Conservation (phyloP, 1,139 yeast genomes). For the Suhomyces maxii region DNA sequence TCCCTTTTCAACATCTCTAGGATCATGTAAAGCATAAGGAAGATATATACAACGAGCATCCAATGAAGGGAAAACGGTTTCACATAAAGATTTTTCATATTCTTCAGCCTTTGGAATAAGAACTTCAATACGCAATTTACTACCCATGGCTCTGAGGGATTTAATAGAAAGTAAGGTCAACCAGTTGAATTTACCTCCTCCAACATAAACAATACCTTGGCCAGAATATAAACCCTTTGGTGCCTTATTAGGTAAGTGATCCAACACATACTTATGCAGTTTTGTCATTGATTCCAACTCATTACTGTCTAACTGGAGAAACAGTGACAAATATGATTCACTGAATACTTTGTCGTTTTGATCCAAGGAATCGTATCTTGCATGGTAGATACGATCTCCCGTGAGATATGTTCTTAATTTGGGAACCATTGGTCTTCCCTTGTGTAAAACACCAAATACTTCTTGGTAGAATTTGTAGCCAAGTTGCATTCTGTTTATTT, state of each 20-base stretch:
- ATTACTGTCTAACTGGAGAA: constrained; percentile 50
- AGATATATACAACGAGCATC: constrained; percentile 70
- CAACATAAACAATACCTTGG: constrained; percentile 77
- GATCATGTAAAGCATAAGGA: constrained; percentile 54
- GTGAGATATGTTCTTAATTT: constrained; percentile 36
- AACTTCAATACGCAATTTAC: constrained; percentile 72
- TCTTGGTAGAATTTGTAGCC: constrained; percentile 28
- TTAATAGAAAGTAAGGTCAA: constrained; percentile 65
- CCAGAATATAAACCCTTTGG: constrained; percentile 59
- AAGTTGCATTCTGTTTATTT: constrained; percentile 9
- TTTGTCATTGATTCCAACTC: constrained; percentile 48
- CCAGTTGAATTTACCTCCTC: constrained; percentile 80
- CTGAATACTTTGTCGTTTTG: constrained; percentile 27
- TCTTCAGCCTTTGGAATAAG: constrained; percentile 69
- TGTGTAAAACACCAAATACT: constrained; percentile 37
- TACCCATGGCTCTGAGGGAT: constrained; percentile 62
- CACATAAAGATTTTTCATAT: constrained; percentile 69
- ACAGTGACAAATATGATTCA: constrained; percentile 52
- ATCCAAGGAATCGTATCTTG: constrained; percentile 42
- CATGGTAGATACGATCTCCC: constrained; percentile 47
- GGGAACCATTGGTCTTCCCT: constrained; percentile 38
- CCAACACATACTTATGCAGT: constrained; percentile 56
- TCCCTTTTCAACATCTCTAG: constrained; percentile 6
- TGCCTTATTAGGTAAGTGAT: constrained; percentile 44
- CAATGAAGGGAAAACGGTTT: constrained; percentile 60